Percentiles rank a stretch among this genome's conserved stretches.
Conservation (phyloP, 164 flowering plant genomes). For the Berberis vulgaris region DNA sequence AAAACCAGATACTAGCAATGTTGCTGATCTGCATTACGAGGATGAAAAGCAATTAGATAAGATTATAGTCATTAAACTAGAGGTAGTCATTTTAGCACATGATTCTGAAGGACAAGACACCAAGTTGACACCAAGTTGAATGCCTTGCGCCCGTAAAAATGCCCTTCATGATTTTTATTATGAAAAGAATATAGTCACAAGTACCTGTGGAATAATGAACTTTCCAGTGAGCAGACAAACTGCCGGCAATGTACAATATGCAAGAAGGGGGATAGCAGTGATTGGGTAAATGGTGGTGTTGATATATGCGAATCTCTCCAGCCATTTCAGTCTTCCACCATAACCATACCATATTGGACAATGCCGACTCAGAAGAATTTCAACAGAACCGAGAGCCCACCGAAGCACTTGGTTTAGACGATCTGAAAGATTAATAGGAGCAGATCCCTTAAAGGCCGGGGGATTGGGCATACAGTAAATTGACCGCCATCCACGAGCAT, state of each 20-base stretch:
- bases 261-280: slow-evolving; percentile 11
- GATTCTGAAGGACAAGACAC: no score
- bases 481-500: slow-evolving; percentile 15
- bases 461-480: slow-evolving; percentile 12
- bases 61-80: neutral
- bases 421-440: slow-evolving; percentile 13
- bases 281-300: slow-evolving; percentile 14
- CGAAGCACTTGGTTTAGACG: slow-evolving; percentile 14
- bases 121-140: no score
- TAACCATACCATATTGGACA: slow-evolving; percentile 16
- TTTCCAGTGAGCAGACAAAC: slow-evolving; percentile 13
- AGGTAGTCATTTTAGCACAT: no score
- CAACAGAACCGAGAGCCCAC: slow-evolving; percentile 15
- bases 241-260: slow-evolving; percentile 12
- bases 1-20: slow-evolving; percentile 14
- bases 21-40: slow-evolving; percentile 10
- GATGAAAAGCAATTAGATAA: neutral
- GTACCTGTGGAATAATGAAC: slow-evolving; percentile 15
- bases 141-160: neutral
- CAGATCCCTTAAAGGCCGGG: slow-evolving; percentile 13
- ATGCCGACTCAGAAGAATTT: slow-evolving; percentile 13
- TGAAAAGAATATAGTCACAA: neutral
- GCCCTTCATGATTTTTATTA: neutral
- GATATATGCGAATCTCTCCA: slow-evolving; percentile 14
- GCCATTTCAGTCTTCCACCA: slow-evolving; percentile 15